Percentiles rank a stretch among this genome's conserved stretches.
phyloP scores from a whole-genome alignment of 345 rosid genomes.

The Linum tenue region DNA sequence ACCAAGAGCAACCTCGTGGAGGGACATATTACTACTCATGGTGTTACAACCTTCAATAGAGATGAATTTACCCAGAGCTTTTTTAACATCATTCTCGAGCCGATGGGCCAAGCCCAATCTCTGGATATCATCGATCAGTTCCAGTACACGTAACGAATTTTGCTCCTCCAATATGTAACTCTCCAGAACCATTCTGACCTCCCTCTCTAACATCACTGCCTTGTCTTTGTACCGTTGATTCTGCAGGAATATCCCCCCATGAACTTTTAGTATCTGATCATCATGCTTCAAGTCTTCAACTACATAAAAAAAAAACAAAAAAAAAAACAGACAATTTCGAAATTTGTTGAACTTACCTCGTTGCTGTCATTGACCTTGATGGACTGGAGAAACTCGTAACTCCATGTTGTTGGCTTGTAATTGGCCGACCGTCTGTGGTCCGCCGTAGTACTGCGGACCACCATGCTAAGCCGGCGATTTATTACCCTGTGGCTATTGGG shows the following conservation, averaged over 20 bases:
- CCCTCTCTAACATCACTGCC: conserved; percentile 2
- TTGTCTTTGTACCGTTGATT: conserved; percentile 6
- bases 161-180: conserved; percentile 3
- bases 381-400: neutral
- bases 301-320: no score
- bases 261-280: neutral
- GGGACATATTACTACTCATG: neutral
- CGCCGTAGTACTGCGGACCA: no score
- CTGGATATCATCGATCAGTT: conserved; percentile 17
- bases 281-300: no score
- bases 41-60: neutral
- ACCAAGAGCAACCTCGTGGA: neutral
- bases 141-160: neutral
- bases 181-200: neutral
- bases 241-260: neutral
- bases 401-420: neutral
- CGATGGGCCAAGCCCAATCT: conserved; percentile 8
- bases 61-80: neutral
- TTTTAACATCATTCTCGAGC: conserved; percentile 3
- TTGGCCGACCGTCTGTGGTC: neutral
- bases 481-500: no score
- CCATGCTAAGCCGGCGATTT: no score
- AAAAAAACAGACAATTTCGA: no score
- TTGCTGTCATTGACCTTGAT: neutral
- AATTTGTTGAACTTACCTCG: neutral